A percentile compares a stretch with the other conserved stretches of the same genome.
Evolutionary conservation across 306 rosid genomes (phyloP).

Genomic region (Prunus kanzakura): DNA sequence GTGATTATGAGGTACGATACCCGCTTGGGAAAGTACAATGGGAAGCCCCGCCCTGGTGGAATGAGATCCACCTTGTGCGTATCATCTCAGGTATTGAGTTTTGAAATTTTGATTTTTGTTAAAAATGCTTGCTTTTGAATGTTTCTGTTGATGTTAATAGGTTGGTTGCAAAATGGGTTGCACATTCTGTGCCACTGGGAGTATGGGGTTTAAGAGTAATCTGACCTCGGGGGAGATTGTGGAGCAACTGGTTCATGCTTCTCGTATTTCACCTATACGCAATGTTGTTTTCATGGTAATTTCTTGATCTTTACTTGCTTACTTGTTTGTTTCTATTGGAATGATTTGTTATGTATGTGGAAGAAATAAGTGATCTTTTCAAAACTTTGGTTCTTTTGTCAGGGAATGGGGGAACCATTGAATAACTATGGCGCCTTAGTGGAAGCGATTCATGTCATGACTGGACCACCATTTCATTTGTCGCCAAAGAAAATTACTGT

Average conservation of each 20-base stretch:
- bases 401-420: slow-evolving; percentile 99
- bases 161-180: slow-evolving; percentile 99
- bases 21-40: slow-evolving; percentile 71
- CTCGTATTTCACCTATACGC: slow-evolving; percentile 67
- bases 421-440: slow-evolving; percentile 80
- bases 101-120: not conserved
- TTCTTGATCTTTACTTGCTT: not conserved
- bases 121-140: not conserved
- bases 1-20: slow-evolving; percentile 86
- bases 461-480: slow-evolving; percentile 73
- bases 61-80: slow-evolving; percentile 74
- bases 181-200: slow-evolving; percentile 94
- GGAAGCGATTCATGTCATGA: slow-evolving; percentile 80
- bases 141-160: slow-evolving; percentile 19
- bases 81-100: slow-evolving; percentile 74
- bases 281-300: slow-evolving; percentile 91
- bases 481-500: slow-evolving; percentile 76
- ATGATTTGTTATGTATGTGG: not conserved
- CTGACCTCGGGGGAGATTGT: slow-evolving; percentile 77
- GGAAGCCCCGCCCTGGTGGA: slow-evolving; percentile 83
- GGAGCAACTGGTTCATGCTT: slow-evolving; percentile 89
- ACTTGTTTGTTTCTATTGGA: not conserved
- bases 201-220: slow-evolving; percentile 88
- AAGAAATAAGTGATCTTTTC: not conserved
- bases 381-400: not conserved